Evolutionary conservation across 1,139 yeast genomes (phyloP).

Genomic region (Petasospora rhodanensis): DNA sequence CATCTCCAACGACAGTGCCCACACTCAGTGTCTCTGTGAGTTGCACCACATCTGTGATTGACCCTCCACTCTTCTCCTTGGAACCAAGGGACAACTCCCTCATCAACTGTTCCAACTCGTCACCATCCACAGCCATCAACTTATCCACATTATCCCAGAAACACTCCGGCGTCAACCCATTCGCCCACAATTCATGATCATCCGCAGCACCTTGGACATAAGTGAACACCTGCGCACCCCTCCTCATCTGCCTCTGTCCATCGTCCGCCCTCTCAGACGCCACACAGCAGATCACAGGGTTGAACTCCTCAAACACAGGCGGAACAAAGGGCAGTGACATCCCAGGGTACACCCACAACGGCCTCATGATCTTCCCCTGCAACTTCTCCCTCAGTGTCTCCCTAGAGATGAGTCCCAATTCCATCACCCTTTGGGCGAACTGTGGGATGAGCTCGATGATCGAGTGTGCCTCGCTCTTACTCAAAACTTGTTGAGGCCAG

Average conservation of each 20-base stretch:
- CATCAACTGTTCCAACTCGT: slow-evolving; percentile 21
- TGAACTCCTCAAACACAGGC: slow-evolving; percentile 26
- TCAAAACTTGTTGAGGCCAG: slow-evolving; percentile 52
- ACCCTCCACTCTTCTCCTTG: background rate
- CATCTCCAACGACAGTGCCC: slow-evolving; percentile 13
- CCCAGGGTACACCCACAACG: slow-evolving; percentile 71
- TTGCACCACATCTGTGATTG: slow-evolving; percentile 8
- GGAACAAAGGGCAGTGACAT: slow-evolving; percentile 29
- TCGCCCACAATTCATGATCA: slow-evolving; percentile 86
- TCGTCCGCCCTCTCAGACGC: slow-evolving; percentile 59
- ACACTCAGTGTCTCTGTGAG: slow-evolving; percentile 12
- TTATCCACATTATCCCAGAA: slow-evolving; percentile 50
- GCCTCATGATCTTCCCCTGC: slow-evolving; percentile 49
- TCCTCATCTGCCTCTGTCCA: slow-evolving; percentile 39
- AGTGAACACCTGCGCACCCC: slow-evolving; percentile 30
- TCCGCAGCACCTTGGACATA: slow-evolving; percentile 94
- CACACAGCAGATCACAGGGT: slow-evolving; percentile 53
- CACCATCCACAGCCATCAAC: slow-evolving; percentile 36
- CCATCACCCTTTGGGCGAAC: slow-evolving; percentile 45
- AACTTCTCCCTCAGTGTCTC: slow-evolving; percentile 30
- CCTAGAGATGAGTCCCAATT: slow-evolving; percentile 35
- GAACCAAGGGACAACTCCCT: slow-evolving; percentile 16
- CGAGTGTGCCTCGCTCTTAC: slow-evolving; percentile 52
- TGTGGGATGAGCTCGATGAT: slow-evolving; percentile 46
- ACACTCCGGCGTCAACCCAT: slow-evolving; percentile 44